These are phyloP conservation scores for Phaeomoniella chlamydospora DNA, from an alignment of 2,329 filamentous ascomycete genomes.

Conservation along the genomic window DNA sequence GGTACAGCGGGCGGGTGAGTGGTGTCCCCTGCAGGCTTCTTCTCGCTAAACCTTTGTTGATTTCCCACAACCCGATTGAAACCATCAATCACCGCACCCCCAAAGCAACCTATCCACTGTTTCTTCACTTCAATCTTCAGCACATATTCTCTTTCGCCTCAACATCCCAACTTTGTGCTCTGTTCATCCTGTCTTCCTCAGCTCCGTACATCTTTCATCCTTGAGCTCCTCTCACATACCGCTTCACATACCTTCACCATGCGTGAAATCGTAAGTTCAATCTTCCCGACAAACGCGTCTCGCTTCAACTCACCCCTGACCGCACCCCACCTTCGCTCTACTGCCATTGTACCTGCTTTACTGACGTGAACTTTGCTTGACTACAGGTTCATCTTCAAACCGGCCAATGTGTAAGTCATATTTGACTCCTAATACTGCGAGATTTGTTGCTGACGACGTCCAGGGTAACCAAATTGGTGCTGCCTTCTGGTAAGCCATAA, in stretches of 20 bases:
- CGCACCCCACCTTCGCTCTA: constrained; percentile 13
- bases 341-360: too few species aligned
- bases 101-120: too few species aligned
- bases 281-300: constrained; percentile 19
- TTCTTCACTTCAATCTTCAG: too few species aligned
- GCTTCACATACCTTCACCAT: constrained; percentile 43
- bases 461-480: constrained; percentile 99
- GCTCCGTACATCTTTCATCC: neutral
- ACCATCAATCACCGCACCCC: too few species aligned
- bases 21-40: neutral
- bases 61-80: too few species aligned
- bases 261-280: constrained; percentile 56
- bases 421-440: constrained; percentile 7
- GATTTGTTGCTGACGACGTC: constrained; percentile 18
- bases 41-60: too few species aligned
- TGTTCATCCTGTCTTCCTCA: constrained; percentile 4
- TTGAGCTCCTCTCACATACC: constrained; percentile 2
- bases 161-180: too few species aligned
- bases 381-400: constrained; percentile 96
- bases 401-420: constrained; percentile 83
- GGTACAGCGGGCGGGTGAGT: too few species aligned
- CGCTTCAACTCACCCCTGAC: constrained; percentile 15
- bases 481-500: constrained; percentile 77
- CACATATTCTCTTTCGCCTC: too few species aligned
- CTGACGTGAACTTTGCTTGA: constrained; percentile 31